Evolutionary conservation across 2,329 filamentous ascomycete genomes (phyloP), one percentile per base, ranked within the genome.

Genomic region (Phialocephala sp.): DNA sequence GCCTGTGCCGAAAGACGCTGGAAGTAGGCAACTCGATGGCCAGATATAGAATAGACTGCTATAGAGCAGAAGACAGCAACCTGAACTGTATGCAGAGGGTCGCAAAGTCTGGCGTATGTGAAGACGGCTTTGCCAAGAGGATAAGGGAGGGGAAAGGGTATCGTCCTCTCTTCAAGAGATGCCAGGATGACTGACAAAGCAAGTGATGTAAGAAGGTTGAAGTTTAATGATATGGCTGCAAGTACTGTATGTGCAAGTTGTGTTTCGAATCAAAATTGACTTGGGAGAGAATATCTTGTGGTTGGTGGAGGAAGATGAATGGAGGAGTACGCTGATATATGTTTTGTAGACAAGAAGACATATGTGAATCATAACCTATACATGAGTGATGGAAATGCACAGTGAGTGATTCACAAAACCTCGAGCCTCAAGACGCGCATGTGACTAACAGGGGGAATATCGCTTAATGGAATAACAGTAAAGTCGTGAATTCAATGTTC

Each of bases 41-140:
- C 68, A 18, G 36, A 50, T 12, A 57, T 8, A 45, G 71, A 59
- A 62, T 68, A 71, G 35, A 72, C 62, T 9, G 65, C 54, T 18
- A 73, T 62, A 9, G 68, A 68, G 12, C 54, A 56, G 56, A 69
- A 67, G 4, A 43, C 55, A n/a, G 72, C 64, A 18, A 63, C 47
- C 45, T 69, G 62, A 9, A 71, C 54, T 32, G 24, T 22, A 45
- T 62, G 36, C 12, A 63, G 52, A 20, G 69, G 66, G 50, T 68
- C 63, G 47, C 55, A 57, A 12, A 72, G 67, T 2, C 60, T 66
- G 45, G 47, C 50, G 62, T 68, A 64, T 6, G 64, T 69, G 36
- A 68, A 58, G 37, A 70, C 39, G 18, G 72, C 60, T 63, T 66
- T 69, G 22, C n/a, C 14, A 43, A 72, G 61, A 8, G 66, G 64